Evolutionary conservation across 257 asterid species (phyloP).

Genomic region (Rubia yunnanensis): DNA sequence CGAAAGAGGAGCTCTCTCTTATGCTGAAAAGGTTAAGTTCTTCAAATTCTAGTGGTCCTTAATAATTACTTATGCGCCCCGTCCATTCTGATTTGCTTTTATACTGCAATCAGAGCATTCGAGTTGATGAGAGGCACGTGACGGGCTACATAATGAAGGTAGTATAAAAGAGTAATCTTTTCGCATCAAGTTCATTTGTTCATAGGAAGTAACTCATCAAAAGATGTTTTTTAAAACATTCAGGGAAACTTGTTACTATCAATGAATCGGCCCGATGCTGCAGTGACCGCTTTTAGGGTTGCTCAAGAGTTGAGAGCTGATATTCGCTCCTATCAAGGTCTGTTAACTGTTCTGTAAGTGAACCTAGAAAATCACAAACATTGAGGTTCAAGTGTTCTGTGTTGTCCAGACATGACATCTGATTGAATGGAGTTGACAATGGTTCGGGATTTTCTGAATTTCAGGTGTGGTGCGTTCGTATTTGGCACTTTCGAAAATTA

Average conservation of each 20-base stretch:
- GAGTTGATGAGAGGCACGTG: conserved; percentile 85
- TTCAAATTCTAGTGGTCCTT: conserved; percentile 11
- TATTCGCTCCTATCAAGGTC: conserved; percentile 96
- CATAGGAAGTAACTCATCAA: background rate
- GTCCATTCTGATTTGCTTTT: conserved; percentile 14
- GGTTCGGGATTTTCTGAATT: conserved; percentile 8
- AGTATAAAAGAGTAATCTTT: conserved; percentile 3
- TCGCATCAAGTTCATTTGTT: background rate
- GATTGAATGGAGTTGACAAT: background rate
- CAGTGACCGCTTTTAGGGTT: conserved; percentile 66
- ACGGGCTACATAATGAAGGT: conserved; percentile 95
- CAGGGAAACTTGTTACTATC: conserved; percentile 86
- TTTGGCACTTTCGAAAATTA: conserved; percentile 75
- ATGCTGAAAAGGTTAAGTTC: conserved; percentile 71
- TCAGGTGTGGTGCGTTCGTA: conserved; percentile 88
- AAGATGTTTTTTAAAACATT: conserved; percentile 14
- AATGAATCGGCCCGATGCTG: conserved; percentile 87
- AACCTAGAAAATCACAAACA: background rate
- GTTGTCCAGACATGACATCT: conserved; percentile 1
- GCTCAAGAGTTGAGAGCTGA: conserved; percentile 98
- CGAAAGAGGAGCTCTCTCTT: conserved; percentile 74
- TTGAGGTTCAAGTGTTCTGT: background rate
- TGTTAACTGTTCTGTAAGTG: background rate
- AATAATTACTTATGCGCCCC: background rate
- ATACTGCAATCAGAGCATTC: conserved; percentile 61